Base-by-base conservation (phyloP, 2,329 filamentous ascomycete genomes). In the Aspergillaceae sp. region DNA sequence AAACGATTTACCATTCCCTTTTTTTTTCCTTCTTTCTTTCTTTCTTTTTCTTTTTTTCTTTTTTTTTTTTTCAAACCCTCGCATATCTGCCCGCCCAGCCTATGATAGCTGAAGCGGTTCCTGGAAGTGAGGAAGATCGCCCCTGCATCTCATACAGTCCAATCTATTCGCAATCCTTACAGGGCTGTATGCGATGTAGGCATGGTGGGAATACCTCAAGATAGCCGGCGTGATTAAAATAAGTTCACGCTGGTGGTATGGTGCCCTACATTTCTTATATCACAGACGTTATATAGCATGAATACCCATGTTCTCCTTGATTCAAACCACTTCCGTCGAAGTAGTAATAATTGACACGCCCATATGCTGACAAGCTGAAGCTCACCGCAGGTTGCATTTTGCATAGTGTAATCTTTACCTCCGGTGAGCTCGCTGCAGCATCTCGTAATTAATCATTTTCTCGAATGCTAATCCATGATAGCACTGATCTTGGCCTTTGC, bases 111-210 rank as follows among this genome's bases (percentile, higher is more conserved):
- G 83, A 83, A 77, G 68, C 83, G 84, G 83, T 87, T 87, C 84
- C 84, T 87, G 83, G 74, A 86, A 82, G 70, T 74, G 84, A 87
- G 84, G 84, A 76, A 87, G 83, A 87, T 79, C 74, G 79, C 81
- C 83, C 82, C 78, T 80, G 74, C 77, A 77, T 74, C 74, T 75
- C 70, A 57, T 67, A 58, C 70, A 71, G 19, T 72, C 70, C 50
- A 73, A 76, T 75, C 76, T 82, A 85, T 84, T 82, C 36, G 80
- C 58, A 60, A 72, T 72, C 65, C 60, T 60, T 38, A 70, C 49
- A 72, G 77, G 79, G 73, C 74, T 77, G 74, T 72, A 70, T 74
- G 79, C 74, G 77, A 76, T 82, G 78, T 75, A 73, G 82, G 82
- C 72, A 83, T 82, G 83, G 83, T 87, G 84, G 83, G 80, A 84